Percentiles rank a stretch among this genome's conserved stretches.
phyloP scores from a whole-genome alignment of 2,329 filamentous ascomycete genomes.

The Cercospora zeae-maydis region DNA sequence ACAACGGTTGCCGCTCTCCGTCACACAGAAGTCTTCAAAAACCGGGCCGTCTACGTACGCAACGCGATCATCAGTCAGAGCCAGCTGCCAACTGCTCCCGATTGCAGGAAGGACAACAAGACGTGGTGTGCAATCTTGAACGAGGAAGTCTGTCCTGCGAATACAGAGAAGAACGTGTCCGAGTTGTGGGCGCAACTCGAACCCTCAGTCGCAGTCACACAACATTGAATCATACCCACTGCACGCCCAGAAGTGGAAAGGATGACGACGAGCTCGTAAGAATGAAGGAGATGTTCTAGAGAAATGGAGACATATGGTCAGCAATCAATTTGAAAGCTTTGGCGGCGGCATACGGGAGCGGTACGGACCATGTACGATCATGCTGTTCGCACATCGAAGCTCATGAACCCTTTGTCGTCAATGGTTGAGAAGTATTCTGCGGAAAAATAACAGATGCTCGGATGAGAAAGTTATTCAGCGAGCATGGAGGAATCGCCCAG shows the following conservation, averaged over 20 bases:
- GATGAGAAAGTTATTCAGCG: no score
- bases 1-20: background rate
- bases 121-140: background rate
- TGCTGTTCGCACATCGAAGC: no score
- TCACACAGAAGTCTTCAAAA: background rate
- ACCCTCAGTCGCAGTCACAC: background rate
- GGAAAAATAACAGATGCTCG: no score
- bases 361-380: no score
- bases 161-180: background rate
- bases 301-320: background rate
- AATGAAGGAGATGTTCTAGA: background rate
- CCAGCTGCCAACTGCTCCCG: background rate
- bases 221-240: background rate
- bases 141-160: background rate
- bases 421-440: no score
- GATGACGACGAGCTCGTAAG: background rate
- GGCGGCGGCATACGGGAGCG: no score
- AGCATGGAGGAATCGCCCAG: no score
- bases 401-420: no score
- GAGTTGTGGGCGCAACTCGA: background rate
- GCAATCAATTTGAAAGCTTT: background rate
- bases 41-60: background rate
- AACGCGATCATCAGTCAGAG: background rate
- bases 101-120: background rate
- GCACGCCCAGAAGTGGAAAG: background rate